phyloP scores from a whole-genome alignment of 2,329 filamentous ascomycete genomes.

The Colletotrichum cuscutae region DNA sequence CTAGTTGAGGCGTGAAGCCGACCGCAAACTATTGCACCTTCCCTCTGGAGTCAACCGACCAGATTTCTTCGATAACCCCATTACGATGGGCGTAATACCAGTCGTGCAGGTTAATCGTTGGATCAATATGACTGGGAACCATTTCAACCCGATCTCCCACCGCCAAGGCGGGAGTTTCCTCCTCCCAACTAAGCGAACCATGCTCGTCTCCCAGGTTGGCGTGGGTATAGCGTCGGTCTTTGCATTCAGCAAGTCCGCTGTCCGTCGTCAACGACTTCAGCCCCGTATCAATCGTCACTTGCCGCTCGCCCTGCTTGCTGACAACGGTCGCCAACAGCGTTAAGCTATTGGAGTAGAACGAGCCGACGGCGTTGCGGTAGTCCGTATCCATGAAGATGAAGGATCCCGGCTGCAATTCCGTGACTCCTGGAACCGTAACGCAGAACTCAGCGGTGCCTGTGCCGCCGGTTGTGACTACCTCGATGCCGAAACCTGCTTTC shows the following conservation, averaged over 20 bases:
- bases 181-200: conserved; percentile 56
- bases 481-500: conserved; percentile 53
- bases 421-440: conserved; percentile 58
- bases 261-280: conserved; percentile 61
- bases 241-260: conserved; percentile 60
- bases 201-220: conserved; percentile 60
- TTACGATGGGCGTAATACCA: conserved; percentile 60
- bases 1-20: neutral
- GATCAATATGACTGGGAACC: conserved; percentile 65
- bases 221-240: conserved; percentile 54
- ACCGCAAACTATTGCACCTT: conserved; percentile 47
- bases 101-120: conserved; percentile 63
- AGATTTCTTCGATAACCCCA: conserved; percentile 61
- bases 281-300: conserved; percentile 60
- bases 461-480: conserved; percentile 62
- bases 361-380: conserved; percentile 62
- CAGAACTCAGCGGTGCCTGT: conserved; percentile 66
- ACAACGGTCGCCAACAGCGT: conserved; percentile 60
- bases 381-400: conserved; percentile 69
- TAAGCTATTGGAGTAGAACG: conserved; percentile 58
- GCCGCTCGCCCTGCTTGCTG: conserved; percentile 54
- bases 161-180: conserved; percentile 48
- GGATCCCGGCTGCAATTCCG: conserved; percentile 64
- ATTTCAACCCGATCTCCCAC: conserved; percentile 61
- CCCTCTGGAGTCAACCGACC: conserved; percentile 60